These are phyloP conservation scores for Psophocarpus tetragonolobus DNA, from an alignment of 306 rosid species.

Conservation along the genomic window DNA sequence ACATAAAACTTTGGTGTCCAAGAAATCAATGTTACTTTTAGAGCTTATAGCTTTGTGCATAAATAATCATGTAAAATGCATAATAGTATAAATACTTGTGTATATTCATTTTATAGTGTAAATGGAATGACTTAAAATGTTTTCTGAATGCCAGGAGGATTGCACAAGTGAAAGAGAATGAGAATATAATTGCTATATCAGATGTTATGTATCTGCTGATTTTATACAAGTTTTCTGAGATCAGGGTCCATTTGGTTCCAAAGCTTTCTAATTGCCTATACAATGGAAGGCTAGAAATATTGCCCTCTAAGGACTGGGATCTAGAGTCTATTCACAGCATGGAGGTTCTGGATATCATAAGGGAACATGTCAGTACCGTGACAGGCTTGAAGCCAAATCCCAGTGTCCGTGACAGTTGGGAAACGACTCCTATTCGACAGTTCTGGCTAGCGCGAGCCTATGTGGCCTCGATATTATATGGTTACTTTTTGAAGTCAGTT, in stretches of 20 bases:
- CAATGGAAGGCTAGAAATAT: conserved; percentile 74
- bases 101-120: background rate
- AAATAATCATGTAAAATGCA: background rate
- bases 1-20: background rate
- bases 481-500: conserved; percentile 78
- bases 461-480: conserved; percentile 69
- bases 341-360: conserved; percentile 68
- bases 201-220: conserved; percentile 72
- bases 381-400: conserved; percentile 68
- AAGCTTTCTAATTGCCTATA: conserved; percentile 71
- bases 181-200: conserved; percentile 55
- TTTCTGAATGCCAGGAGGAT: conserved; percentile 65
- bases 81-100: conserved; percentile 1
- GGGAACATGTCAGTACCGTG: conserved; percentile 61
- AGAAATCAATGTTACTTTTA: background rate
- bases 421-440: conserved; percentile 50
- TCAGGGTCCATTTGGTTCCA: conserved; percentile 79
- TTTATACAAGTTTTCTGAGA: conserved; percentile 64
- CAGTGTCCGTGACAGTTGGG: conserved; percentile 75
- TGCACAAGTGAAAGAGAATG: conserved; percentile 71
- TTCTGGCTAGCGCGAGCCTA: conserved; percentile 53
- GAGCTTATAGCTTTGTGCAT: background rate
- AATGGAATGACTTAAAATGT: conserved; percentile 32
- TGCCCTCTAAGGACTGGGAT: conserved; percentile 80
- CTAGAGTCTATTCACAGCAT: conserved; percentile 69